These are phyloP conservation scores for Mycena vitilis DNA, from an alignment of 768 basidiomycete species.

Conservation along the genomic window DNA sequence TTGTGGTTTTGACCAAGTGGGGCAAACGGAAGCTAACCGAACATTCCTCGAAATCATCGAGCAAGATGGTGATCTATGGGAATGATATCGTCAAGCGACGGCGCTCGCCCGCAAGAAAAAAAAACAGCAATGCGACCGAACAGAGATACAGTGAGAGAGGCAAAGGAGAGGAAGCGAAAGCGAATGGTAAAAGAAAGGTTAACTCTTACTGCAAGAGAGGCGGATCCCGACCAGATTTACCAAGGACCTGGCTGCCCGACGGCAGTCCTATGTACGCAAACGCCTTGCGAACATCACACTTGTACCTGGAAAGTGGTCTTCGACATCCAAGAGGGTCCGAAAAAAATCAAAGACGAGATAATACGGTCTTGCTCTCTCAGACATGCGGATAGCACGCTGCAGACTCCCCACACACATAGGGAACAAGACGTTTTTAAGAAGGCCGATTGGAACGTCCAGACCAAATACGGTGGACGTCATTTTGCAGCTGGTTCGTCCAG, in stretches of 20 bases:
- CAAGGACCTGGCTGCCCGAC: too few species aligned
- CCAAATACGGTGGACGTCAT: neutral
- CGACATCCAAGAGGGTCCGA: neutral
- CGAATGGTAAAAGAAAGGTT: neutral
- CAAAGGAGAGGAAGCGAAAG: neutral
- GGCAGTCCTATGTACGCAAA: neutral
- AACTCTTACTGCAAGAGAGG: slow-evolving; percentile 7
- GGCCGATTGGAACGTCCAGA: slow-evolving; percentile 7
- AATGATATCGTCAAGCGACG: too few species aligned
- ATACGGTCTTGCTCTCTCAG: slow-evolving; percentile 4
- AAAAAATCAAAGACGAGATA: neutral
- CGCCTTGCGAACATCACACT: neutral
- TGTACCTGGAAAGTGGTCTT: neutral
- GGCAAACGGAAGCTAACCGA: neutral
- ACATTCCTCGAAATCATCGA: slow-evolving; percentile 10
- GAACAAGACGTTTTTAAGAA: slow-evolving; percentile 21
- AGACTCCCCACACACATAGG: slow-evolving; percentile 14
- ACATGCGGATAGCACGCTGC: slow-evolving; percentile 26
- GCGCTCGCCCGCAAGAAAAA: too few species aligned
- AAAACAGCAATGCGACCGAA: neutral
- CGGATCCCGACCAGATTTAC: neutral
- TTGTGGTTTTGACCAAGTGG: neutral
- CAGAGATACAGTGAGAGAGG: neutral
- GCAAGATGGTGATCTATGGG: too few species aligned
- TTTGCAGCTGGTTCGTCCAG: neutral